Percentiles rank a stretch among this genome's conserved stretches.
Conservation (phyloP, 495 filamentous ascomycete species). For the Xylaria grammica region DNA sequence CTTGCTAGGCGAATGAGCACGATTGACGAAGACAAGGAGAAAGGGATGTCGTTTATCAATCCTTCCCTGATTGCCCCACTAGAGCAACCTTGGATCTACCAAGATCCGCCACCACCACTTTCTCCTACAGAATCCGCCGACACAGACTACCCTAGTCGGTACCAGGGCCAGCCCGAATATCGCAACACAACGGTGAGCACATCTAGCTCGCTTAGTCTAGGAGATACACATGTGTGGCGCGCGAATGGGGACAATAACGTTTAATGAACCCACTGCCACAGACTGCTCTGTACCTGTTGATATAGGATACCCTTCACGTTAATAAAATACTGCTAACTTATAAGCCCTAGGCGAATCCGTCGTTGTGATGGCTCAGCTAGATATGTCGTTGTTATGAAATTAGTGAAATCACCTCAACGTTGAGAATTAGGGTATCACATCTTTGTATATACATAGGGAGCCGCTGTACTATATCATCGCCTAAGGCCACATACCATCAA, state of each 20-base stretch:
- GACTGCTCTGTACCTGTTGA: conserved; percentile 20
- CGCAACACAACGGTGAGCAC: conserved; percentile 29
- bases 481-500: conserved; percentile 51
- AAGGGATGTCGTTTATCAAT: conserved; percentile 71
- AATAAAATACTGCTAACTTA: conserved; percentile 1
- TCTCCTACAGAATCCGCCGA: conserved; percentile 25
- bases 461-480: not conserved
- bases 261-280: conserved; percentile 21
- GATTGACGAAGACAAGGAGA: conserved; percentile 71
- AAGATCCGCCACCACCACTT: conserved; percentile 50
- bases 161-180: conserved; percentile 11
- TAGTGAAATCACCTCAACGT: not conserved
- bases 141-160: conserved; percentile 15
- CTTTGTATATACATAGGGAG: not conserved
- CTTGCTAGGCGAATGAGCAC: conserved; percentile 50
- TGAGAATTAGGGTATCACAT: not conserved
- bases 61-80: conserved; percentile 71
- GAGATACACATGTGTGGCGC: conserved; percentile 62
- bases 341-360: not conserved
- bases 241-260: conserved; percentile 46
- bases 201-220: conserved; percentile 56
- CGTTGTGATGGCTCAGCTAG: not conserved
- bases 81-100: conserved; percentile 59
- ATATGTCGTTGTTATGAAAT: not conserved
- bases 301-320: conserved; percentile 16